Evolutionary conservation across 2,329 filamentous ascomycete genomes (phyloP).

Genomic region (Cladophialophora carrionii): DNA sequence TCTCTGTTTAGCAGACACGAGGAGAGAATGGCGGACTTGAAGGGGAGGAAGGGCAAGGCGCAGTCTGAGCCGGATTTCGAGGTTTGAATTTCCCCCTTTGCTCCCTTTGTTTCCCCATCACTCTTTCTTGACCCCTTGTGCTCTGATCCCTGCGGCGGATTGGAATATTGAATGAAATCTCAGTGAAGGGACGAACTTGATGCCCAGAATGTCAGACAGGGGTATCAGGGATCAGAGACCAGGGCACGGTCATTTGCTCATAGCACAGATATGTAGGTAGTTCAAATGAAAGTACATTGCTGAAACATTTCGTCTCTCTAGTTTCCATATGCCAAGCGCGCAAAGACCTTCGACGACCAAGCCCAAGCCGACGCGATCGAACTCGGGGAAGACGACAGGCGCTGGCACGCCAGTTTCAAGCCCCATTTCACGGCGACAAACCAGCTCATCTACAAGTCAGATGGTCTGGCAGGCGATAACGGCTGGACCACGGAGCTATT

Average conservation of each 20-base stretch:
- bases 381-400: conserved; percentile 65
- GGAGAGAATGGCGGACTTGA: conserved; percentile 53
- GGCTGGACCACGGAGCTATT: conserved; percentile 21
- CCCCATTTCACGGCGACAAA: conserved; percentile 34
- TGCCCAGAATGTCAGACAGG: conserved; percentile 19
- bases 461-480: not conserved
- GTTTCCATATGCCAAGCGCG: conserved; percentile 84
- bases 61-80: conserved; percentile 72
- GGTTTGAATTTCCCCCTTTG: conserved; percentile 70
- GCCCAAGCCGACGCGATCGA: conserved; percentile 50
- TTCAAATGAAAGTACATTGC: conserved; percentile 46
- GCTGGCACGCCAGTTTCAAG: conserved; percentile 68
- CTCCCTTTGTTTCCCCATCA: conserved; percentile 42
- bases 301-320: conserved; percentile 54
- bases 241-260: conserved; percentile 27
- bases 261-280: conserved; percentile 49
- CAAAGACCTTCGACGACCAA: conserved; percentile 65
- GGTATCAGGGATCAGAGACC: conserved; percentile 37
- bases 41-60: conserved; percentile 54
- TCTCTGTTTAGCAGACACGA: conserved; percentile 77
- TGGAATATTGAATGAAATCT: not conserved
- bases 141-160: conserved; percentile 19
- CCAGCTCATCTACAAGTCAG: conserved; percentile 31
- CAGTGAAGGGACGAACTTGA: conserved; percentile 3
- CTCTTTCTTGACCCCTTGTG: conserved; percentile 25